Base-by-base conservation (phyloP, 352 stramenopile species). In the Phytophthora litchii region DNA sequence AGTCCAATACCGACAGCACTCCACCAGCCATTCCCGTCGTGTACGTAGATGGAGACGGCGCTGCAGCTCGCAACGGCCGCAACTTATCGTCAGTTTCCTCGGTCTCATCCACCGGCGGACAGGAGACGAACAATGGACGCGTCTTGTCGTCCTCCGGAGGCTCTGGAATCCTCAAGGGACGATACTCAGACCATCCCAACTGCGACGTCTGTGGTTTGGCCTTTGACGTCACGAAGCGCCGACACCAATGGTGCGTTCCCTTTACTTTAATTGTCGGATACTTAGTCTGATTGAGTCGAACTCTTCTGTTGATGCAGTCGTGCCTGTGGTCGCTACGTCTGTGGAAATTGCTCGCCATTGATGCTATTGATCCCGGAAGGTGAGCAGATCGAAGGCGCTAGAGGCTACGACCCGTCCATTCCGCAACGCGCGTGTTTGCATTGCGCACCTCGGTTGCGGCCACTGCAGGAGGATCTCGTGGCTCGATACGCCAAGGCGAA, bases 171-270 rank as follows among this genome's bases (percentile, higher is more conserved):
- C 53, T 85, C 17, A 75, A 45, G 11, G 46, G 65, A 1, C 78
- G 78, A 12, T 91, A 91, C 58, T 60, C 69, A 7, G 71, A 86
- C 49, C 78, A 91, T 36, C 81, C 81, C 2, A 85, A 83, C 46
- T 89, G 78, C 68, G 78, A 89, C 41, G 66, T 89, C 27, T 91
- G 81, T 66, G 49, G 43, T n/a, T 45, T 78, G n/a, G 32, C 31
- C 10, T 91, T 91, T 32, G 81, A 91, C 34, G 63, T 91, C 37
- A 76, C 74, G 19, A 81, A 84, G 44, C 74, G 67, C 11, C 77
- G 81, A 16, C 81, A 91, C 31, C 81, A 87, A 41, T 91, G 80
- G 77, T 87, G 29, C 31, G 61, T 58, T 27, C 23, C 5, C 23
- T 5, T 5, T 27, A 5, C 23, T 25, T 1, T 16, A 9, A 0